Evolutionary conservation across 768 basidiomycete species (phyloP).

Genomic region (Cystofilobasidium macerans): DNA sequence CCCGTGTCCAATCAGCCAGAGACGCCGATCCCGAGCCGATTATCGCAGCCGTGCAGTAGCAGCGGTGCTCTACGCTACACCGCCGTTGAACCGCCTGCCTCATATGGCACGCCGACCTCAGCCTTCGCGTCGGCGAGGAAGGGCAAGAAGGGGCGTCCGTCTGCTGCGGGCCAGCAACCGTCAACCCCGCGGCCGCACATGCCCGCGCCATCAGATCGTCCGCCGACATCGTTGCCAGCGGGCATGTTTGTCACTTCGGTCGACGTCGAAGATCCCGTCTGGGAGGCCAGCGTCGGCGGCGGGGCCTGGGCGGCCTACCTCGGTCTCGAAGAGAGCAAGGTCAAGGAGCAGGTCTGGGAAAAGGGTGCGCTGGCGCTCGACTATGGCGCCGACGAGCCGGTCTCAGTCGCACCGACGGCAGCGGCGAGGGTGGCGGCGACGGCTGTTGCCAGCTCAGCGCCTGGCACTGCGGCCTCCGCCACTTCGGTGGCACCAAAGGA

Average conservation of each 20-base stretch:
- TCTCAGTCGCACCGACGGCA: background rate
- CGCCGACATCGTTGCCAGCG: background rate
- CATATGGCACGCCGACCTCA: background rate
- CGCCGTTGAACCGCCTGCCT: constrained; percentile 9
- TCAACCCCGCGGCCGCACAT: background rate
- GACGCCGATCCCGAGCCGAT: no score
- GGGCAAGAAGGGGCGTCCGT: background rate
- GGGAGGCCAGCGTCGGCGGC: constrained; percentile 8
- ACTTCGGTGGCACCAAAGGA: no score
- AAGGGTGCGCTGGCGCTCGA: background rate
- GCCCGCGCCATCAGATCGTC: background rate
- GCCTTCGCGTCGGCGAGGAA: background rate
- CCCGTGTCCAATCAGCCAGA: no score
- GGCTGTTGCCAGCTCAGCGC: background rate
- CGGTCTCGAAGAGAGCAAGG: background rate
- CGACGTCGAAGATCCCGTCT: constrained; percentile 17
- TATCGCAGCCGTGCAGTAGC: no score
- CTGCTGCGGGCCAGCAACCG: background rate
- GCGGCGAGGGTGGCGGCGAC: background rate
- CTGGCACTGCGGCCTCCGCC: background rate
- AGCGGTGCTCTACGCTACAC: background rate
- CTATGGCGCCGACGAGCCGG: background rate
- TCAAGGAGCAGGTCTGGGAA: constrained; percentile 8
- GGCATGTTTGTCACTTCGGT: constrained; percentile 22
- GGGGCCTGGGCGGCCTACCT: constrained; percentile 9